These are phyloP conservation scores for Cryomyces antarcticus DNA, from an alignment of 495 filamentous ascomycete genomes.

Conservation along the genomic window DNA sequence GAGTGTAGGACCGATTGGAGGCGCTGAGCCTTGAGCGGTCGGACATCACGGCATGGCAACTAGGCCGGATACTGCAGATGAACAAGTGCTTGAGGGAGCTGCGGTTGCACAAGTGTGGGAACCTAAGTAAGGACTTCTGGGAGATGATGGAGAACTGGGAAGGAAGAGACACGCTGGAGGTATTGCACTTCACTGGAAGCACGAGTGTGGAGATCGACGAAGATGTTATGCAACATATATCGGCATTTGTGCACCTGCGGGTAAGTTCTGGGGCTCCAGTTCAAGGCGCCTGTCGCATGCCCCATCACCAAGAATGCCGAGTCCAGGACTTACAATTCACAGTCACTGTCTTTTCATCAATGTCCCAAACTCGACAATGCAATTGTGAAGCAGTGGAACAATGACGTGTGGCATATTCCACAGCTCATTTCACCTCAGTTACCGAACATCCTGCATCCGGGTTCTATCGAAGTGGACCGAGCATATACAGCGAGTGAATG, in stretches of 20 bases:
- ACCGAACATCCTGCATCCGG: not conserved
- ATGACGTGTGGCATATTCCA: conserved; percentile 5
- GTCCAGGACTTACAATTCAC: not conserved
- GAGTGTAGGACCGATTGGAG: not conserved
- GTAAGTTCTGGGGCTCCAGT: conserved; percentile 4
- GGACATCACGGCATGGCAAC: conserved; percentile 2
- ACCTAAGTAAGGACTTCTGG: conserved; percentile 8
- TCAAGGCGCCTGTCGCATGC: not conserved
- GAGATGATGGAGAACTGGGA: conserved; percentile 7
- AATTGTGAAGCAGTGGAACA: conserved; percentile 1
- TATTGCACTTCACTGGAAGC: conserved; percentile 6
- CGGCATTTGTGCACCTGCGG: conserved; percentile 4
- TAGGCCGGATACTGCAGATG: conserved; percentile 1
- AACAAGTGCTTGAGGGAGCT: not conserved
- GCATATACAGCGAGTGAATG: not conserved
- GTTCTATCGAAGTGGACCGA: conserved; percentile 6
- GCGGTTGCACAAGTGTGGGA: conserved; percentile 6
- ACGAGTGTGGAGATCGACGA: conserved; percentile 6
- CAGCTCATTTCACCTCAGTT: conserved; percentile 2
- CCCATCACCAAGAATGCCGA: not conserved
- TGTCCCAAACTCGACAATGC: conserved; percentile 2
- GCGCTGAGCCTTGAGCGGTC: conserved; percentile 1
- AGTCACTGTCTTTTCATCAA: conserved; percentile 6
- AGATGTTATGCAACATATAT: conserved; percentile 6
- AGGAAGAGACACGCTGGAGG: conserved; percentile 1